These are phyloP conservation scores for Thelonectria rubi DNA, from an alignment of 2,329 filamentous ascomycete species.

Conservation along the genomic window DNA sequence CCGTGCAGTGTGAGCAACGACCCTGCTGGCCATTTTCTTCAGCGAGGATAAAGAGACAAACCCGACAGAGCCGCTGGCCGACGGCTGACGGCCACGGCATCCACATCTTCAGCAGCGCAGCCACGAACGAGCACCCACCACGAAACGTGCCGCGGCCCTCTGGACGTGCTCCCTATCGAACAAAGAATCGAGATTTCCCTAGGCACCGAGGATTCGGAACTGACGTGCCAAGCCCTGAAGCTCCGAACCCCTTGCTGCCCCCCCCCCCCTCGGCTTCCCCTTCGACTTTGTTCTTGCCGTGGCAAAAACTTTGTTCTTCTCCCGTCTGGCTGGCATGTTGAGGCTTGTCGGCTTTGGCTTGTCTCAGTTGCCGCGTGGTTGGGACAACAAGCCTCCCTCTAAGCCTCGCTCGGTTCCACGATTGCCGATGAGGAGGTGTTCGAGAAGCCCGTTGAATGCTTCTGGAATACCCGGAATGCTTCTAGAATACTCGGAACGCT, in stretches of 20 bases:
- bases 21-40: background rate
- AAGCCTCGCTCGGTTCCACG: background rate
- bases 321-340: background rate
- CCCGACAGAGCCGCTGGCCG: background rate
- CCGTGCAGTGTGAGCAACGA: background rate
- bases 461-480: constrained; percentile 4
- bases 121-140: background rate
- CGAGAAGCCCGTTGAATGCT: constrained; percentile 2
- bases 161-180: background rate
- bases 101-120: constrained; percentile 3
- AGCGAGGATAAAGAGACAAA: background rate
- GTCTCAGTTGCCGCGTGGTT: background rate
- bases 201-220: background rate
- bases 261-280: too few species aligned
- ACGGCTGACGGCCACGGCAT: background rate
- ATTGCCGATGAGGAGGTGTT: background rate
- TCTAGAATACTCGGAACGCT: background rate
- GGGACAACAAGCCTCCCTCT: background rate
- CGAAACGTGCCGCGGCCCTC: constrained; percentile 7
- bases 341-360: constrained; percentile 1
- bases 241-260: background rate
- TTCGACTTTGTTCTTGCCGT: background rate
- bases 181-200: background rate
- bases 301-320: constrained; percentile 8
- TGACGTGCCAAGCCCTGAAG: background rate